Evolutionary conservation across 2,329 filamentous ascomycete species (phyloP).

Genomic region (Epichloe festucae): DNA sequence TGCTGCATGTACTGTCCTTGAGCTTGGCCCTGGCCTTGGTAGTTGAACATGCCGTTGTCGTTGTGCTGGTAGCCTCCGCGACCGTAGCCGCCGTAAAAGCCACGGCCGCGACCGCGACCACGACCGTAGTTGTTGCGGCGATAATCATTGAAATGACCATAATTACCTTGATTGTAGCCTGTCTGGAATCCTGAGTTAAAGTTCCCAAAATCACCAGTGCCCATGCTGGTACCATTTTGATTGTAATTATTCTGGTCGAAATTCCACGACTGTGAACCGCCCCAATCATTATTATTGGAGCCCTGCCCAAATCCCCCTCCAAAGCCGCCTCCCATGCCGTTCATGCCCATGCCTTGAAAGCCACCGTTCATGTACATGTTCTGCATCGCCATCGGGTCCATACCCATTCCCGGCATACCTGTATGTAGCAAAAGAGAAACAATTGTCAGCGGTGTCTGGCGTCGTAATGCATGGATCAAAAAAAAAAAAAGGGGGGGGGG

Average conservation of each 20-base stretch:
- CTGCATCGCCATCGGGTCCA: conserved; percentile 68
- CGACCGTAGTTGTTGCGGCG: conserved; percentile 53
- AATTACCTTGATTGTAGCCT: conserved; percentile 76
- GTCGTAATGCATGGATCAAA: background rate
- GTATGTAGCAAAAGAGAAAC: conserved; percentile 15
- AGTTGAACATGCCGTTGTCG: conserved; percentile 23
- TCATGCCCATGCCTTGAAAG: conserved; percentile 66
- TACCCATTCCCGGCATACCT: conserved; percentile 74
- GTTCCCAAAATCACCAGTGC: conserved; percentile 66
- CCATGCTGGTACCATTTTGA: conserved; percentile 73
- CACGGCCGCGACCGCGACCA: conserved; percentile 53
- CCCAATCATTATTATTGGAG: conserved; percentile 71
- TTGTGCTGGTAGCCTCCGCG: conserved; percentile 37
- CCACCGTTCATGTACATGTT: conserved; percentile 69
- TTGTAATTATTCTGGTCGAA: conserved; percentile 81
- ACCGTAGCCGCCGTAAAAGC: conserved; percentile 41
- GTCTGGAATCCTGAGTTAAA: conserved; percentile 66
- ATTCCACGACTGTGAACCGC: conserved; percentile 72
- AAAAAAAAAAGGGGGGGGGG: background rate
- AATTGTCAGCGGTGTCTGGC: background rate
- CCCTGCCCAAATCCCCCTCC: conserved; percentile 49
- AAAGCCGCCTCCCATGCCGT: conserved; percentile 60
- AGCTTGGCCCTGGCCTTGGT: conserved; percentile 21
- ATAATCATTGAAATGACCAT: conserved; percentile 73
- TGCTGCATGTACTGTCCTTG: conserved; percentile 20